phyloP scores from a whole-genome alignment of 1,284 basidiomycete genomes.

The Pseudozyma sp. region DNA sequence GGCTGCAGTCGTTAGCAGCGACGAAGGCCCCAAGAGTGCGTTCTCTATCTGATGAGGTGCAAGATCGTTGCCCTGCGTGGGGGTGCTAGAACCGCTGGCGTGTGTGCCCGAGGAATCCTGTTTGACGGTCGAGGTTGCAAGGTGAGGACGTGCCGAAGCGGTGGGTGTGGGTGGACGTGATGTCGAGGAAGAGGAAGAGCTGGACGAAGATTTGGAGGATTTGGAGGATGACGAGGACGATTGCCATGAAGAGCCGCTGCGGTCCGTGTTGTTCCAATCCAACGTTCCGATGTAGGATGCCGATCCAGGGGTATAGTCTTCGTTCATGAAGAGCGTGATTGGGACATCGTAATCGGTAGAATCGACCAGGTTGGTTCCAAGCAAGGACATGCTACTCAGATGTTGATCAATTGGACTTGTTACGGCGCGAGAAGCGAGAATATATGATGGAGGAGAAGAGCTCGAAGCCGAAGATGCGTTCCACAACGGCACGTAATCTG shows the following conservation, averaged over 20 bases:
- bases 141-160: conserved; percentile 22
- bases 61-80: conserved; percentile 31
- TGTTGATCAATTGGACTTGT: not conserved
- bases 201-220: conserved; percentile 28
- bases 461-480: conserved; percentile 16
- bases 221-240: conserved; percentile 18
- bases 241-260: conserved; percentile 17
- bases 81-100: conserved; percentile 41
- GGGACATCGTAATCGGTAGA: conserved; percentile 13
- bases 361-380: not conserved
- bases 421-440: not conserved
- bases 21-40: conserved; percentile 24
- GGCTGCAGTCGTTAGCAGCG: conserved; percentile 27
- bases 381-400: conserved; percentile 7
- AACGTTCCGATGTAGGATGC: not conserved
- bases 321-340: conserved; percentile 12
- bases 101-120: conserved; percentile 35
- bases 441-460: not conserved
- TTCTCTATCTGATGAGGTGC: conserved; percentile 28
- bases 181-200: conserved; percentile 32
- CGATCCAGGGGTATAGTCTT: not conserved
- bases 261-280: conserved; percentile 12
- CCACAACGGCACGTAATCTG: conserved; percentile 33
- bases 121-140: conserved; percentile 34
- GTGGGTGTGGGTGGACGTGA: conserved; percentile 32